Evolutionary conservation across 2,329 filamentous ascomycete genomes (phyloP), one percentile per base, ranked within the genome.

Genomic region (Sporothrix brunneoviolacea): DNA sequence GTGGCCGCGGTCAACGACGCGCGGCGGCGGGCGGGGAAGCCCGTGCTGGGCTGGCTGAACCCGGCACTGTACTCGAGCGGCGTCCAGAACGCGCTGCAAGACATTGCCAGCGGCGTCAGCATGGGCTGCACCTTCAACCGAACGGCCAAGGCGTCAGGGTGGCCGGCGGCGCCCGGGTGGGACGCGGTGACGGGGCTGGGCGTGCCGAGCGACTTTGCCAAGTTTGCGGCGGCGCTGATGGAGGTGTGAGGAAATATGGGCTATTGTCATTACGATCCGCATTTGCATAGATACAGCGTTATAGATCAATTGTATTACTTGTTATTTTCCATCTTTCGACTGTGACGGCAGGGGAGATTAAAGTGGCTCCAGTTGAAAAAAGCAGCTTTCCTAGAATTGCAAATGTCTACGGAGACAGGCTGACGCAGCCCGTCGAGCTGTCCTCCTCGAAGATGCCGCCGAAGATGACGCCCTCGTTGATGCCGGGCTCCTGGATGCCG

Each of bases 1-100:
- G 64, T 82, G 42, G 72, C 75, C 4, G 63, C 79, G 4, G 68
- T 79, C 50, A 80, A 81, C 53, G 77, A 79, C 50, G 71, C 69
- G 48, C 64, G 76, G n/a, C 60, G 79, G 41, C 64, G 71, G 3
- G 63, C 61, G 2, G 74, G 74, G 4, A 77, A 75, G 67, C 59
- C 63, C 6, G 63, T 70, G 1, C 61, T 80, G 8, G 79, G 79
- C 0, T 82, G 75, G 65, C 62, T 80, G 32, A 82, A 80, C 55
- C 68, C 70, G 24, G 56, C 61, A 36, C 60, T 79, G 22, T 79
- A 79, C 57, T 66, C 66, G 3, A 41, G 57, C 1, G 52, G 62
- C 46, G 68, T 73, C 19, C 62, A 62, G 32, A 55, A 44, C 0
- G 64, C 65, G 7, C 58, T 77, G 18, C 61, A 62, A 52, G 75